Evolutionary conservation across 495 filamentous ascomycete species (phyloP).

Genomic region (Penicillium herquei): DNA sequence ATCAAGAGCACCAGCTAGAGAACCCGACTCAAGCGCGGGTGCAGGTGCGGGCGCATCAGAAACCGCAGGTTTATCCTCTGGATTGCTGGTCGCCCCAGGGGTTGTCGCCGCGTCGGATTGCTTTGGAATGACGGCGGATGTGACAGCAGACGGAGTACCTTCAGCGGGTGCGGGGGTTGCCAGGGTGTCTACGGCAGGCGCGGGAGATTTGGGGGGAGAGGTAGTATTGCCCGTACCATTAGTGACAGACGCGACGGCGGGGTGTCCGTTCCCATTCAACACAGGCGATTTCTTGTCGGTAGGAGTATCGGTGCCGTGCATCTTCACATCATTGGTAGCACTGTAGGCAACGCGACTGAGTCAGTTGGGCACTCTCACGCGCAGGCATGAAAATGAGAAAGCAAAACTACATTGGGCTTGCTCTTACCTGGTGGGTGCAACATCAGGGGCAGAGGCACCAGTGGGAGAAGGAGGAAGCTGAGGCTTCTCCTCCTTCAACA

Average conservation of each 20-base stretch:
- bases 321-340: conserved; percentile 22
- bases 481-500: conserved; percentile 46
- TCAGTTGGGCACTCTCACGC: conserved; percentile 8
- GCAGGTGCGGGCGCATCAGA: neutral
- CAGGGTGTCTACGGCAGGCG: conserved; percentile 10
- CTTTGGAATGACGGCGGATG: neutral
- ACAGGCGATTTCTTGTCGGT: conserved; percentile 12
- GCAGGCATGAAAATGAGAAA: too few relatives aligned
- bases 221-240: conserved; percentile 33
- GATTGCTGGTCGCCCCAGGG: neutral
- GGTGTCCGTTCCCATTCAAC: conserved; percentile 33
- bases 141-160: neutral
- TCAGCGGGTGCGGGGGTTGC: conserved; percentile 9
- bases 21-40: neutral
- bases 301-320: conserved; percentile 13
- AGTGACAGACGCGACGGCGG: conserved; percentile 17
- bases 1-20: conserved; percentile 3
- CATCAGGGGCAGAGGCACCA: conserved; percentile 32
- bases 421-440: conserved; percentile 31
- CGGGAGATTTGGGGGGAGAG: conserved; percentile 37
- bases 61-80: neutral
- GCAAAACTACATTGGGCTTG: neutral
- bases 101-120: neutral
- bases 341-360: conserved; percentile 15
- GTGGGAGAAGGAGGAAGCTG: conserved; percentile 44